phyloP scores from a whole-genome alignment of 306 rosid species.

The Purshia tridentata region DNA sequence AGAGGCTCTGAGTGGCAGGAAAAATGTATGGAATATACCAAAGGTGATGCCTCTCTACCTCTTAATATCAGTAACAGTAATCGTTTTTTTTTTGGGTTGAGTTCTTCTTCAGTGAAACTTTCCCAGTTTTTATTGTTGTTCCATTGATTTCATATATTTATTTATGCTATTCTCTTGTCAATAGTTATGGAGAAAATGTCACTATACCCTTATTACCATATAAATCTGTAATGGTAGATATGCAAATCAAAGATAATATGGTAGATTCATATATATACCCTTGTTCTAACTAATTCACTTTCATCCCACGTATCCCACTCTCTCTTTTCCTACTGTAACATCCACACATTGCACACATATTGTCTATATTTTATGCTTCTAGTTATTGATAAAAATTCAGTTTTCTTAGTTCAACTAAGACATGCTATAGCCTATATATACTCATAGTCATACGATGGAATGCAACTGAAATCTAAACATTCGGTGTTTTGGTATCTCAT shows the following conservation, averaged over 20 bases:
- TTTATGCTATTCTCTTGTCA: no score
- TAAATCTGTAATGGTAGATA: no score
- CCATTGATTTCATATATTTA: background rate
- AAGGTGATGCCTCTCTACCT: slow-evolving; percentile 48
- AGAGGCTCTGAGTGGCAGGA: slow-evolving; percentile 69
- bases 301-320: no score
- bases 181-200: no score
- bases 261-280: no score
- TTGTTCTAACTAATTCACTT: no score
- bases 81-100: no score
- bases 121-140: background rate
- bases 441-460: slow-evolving; percentile 13
- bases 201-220: no score
- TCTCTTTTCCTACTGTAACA: no score
- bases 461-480: slow-evolving; percentile 12
- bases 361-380: no score
- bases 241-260: no score
- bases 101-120: background rate
- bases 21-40: slow-evolving; percentile 76
- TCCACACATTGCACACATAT: no score
- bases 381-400: background rate
- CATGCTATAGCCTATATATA: background rate
- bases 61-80: background rate
- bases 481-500: slow-evolving; percentile 17
- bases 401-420: background rate